Base-by-base conservation (phyloP, 2,329 filamentous ascomycete species). In the Tolypocladium inflatum region DNA sequence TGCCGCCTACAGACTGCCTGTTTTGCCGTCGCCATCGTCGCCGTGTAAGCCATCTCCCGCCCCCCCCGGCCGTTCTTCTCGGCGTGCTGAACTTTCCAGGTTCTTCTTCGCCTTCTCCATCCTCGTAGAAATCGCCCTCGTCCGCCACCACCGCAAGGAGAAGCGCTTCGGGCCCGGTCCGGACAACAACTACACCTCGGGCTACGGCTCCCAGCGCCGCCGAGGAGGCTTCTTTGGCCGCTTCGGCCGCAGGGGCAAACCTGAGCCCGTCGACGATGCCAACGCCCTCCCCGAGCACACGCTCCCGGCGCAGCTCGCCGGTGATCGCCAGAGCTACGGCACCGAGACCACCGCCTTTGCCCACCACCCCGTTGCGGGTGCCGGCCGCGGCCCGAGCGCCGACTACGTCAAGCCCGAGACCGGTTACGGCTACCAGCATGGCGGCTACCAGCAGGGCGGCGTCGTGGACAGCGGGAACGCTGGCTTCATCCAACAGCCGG, bases 1-100 rank as follows among this genome's bases (percentile, higher is more conserved):
- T 97, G 92, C 77, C 79, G 79, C 59, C 76, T 96, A 64, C 84
- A 96, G 74, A 90, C 86, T 55, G 91, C 87, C 51, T 82, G 79
- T 60, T 86, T 97, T 63, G 88, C 89, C 4, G 85, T 94, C 19
- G 77, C 91, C 37, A 88, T 97, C 60, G 82, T 91, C 58, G 88
- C 81, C 67, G 85, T 89, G 85, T 91, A 78, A 75, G 78, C 61
- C 10, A 8, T 38, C 17, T 17, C n/a, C 13, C n/a, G n/a, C 21
- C 26, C n/a, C 9, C 30, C 4, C 10, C 1, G 1, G 35, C 19
- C 1, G 7, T 37, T 21, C 26, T 26, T 39, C 13, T 13, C 33
- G 19, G 23, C 17, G 52, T 13, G 54, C 52, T 58, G 23, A 55
- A 51, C 17, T 11, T 23, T n/a, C 13, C 48, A 89, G 85, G 54